A percentile compares a stretch with the other conserved stretches of the same genome.
These are phyloP conservation scores for Schizophyllum amplum DNA, from an alignment of 1,284 basidiomycete genomes.

Conservation along the genomic window DNA sequence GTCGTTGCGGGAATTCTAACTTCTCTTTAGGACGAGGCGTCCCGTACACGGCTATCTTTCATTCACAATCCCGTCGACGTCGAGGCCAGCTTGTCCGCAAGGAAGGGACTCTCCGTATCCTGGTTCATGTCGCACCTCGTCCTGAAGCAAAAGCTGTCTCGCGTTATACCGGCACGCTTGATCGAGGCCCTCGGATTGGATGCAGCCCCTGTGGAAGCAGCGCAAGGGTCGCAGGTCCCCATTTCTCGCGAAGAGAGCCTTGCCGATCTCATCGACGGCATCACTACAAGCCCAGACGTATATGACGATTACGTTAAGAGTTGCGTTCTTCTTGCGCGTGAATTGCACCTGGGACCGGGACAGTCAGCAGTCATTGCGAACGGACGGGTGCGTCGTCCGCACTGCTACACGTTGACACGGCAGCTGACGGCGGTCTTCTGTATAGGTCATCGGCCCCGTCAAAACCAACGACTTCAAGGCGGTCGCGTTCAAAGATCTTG, in stretches of 20 bases:
- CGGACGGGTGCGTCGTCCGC: slow-evolving; percentile 55
- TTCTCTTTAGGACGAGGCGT: slow-evolving; percentile 30
- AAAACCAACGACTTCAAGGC: slow-evolving; percentile 44
- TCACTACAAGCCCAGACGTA: slow-evolving; percentile 19
- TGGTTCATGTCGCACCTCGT: slow-evolving; percentile 39
- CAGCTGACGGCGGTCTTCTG: slow-evolving; percentile 65
- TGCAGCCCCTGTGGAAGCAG: slow-evolving; percentile 4
- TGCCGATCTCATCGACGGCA: slow-evolving; percentile 24
- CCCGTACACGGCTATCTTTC: slow-evolving; percentile 49
- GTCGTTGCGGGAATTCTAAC: not conserved
- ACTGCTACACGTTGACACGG: not conserved
- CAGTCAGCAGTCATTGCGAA: slow-evolving; percentile 66
- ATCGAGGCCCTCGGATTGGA: slow-evolving; percentile 29
- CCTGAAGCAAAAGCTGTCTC: slow-evolving; percentile 28
- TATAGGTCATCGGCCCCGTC: slow-evolving; percentile 62
- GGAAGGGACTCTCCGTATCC: slow-evolving; percentile 21
- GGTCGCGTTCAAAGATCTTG: slow-evolving; percentile 63
- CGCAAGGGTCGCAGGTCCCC: slow-evolving; percentile 24
- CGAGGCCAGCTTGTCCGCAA: slow-evolving; percentile 10
- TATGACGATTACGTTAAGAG: slow-evolving; percentile 35
- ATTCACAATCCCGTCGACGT: slow-evolving; percentile 48
- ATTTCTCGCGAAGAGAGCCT: slow-evolving; percentile 28
- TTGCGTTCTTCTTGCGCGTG: slow-evolving; percentile 37
- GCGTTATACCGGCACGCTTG: slow-evolving; percentile 28
- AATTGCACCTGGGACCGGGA: slow-evolving; percentile 49